phyloP scores from a whole-genome alignment of 495 filamentous ascomycete genomes.

The Trichoderma reesei region DNA sequence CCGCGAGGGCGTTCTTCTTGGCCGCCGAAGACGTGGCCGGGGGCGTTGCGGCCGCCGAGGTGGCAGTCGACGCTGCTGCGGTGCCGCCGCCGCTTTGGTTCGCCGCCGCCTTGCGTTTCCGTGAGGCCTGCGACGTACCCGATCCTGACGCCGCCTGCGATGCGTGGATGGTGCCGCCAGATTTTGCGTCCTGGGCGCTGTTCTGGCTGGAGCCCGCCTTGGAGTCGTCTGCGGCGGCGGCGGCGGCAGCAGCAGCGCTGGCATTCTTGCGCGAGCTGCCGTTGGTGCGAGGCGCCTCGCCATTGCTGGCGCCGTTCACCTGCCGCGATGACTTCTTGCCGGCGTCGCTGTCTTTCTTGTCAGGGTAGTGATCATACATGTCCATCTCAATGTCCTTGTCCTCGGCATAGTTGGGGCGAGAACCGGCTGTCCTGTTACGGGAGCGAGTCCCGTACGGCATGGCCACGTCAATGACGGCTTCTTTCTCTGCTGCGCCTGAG shows the following conservation, averaged over 20 bases:
- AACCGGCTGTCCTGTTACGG: constrained; percentile 69
- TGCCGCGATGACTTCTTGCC: constrained; percentile 39
- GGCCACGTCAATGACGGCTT: constrained; percentile 28
- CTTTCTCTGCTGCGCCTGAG: constrained; percentile 29
- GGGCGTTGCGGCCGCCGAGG: constrained; percentile 26
- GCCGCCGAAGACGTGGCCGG: constrained; percentile 23
- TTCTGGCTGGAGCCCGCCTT: constrained; percentile 18
- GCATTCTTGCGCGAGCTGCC: constrained; percentile 18
- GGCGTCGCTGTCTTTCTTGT: constrained; percentile 34
- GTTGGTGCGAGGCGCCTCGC: constrained; percentile 13
- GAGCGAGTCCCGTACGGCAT: constrained; percentile 93
- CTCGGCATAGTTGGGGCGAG: constrained; percentile 91
- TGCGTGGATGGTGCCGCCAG: constrained; percentile 40
- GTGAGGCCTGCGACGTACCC: constrained; percentile 35
- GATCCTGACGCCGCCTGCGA: constrained; percentile 25
- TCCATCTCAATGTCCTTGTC: constrained; percentile 90
- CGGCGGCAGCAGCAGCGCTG: not conserved
- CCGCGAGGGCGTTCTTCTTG: not conserved
- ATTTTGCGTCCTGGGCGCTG: constrained; percentile 19
- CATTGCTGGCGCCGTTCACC: constrained; percentile 18
- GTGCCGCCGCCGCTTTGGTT: constrained; percentile 39
- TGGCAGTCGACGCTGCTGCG: constrained; percentile 27
- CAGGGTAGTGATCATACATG: constrained; percentile 43
- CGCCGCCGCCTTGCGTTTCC: constrained; percentile 61
- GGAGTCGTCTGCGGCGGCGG: constrained; percentile 25